Conservation (phyloP, 2,329 filamentous ascomycete genomes). For the Colletotrichum sp. region DNA sequence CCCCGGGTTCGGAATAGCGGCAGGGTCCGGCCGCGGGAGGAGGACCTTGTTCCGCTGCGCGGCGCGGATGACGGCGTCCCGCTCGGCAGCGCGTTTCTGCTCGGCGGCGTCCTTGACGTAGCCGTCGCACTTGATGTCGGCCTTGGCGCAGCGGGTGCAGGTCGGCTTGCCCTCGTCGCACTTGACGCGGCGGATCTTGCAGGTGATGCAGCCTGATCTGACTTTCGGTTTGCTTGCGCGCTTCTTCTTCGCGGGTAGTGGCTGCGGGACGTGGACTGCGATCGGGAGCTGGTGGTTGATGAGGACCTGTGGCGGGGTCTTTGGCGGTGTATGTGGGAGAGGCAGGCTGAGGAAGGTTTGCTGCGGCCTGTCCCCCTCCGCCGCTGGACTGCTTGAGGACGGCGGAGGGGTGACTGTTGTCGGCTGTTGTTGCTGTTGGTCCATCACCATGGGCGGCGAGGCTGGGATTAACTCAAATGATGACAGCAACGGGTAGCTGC, state of each 20-base stretch:
- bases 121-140: conserved; percentile 20
- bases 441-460: not conserved
- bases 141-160: conserved; percentile 23
- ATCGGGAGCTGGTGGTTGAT: not conserved
- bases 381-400: not conserved
- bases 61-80: not conserved
- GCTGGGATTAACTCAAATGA: not conserved
- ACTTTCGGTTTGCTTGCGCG: conserved; percentile 20
- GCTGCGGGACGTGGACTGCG: not conserved
- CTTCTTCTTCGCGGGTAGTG: not conserved
- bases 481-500: not conserved
- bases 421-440: not conserved
- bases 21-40: not conserved
- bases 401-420: not conserved
- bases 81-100: not conserved
- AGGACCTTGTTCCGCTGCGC: not conserved
- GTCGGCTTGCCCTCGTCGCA: conserved; percentile 32
- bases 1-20: not conserved
- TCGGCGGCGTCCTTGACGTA: conserved; percentile 1
- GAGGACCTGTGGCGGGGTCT: not conserved
- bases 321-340: not conserved
- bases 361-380: not conserved
- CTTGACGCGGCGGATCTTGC: conserved; percentile 33
- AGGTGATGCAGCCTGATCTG: conserved; percentile 23
- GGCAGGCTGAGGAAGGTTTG: not conserved